Conservation (phyloP, 352 stramenopile species). For the Pythium brassicae region DNA sequence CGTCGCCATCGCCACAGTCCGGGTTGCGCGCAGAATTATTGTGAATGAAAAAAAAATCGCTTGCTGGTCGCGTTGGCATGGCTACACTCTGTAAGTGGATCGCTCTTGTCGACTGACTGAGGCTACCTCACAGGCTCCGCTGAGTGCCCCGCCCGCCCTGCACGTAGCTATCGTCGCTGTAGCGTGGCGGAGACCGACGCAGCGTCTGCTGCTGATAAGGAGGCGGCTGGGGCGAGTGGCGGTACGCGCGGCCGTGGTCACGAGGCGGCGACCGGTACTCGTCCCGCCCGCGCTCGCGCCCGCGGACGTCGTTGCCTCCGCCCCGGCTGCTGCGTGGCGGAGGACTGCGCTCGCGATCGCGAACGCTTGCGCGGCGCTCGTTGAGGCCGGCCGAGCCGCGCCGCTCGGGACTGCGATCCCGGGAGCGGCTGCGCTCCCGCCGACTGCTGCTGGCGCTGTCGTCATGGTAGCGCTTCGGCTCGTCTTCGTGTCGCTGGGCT, state of each 20-base stretch:
- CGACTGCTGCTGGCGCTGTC: neutral
- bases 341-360: slow-evolving; percentile 10
- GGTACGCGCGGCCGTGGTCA: neutral
- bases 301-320: neutral
- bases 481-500: neutral
- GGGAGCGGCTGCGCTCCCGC: slow-evolving; percentile 13
- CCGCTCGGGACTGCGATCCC: slow-evolving; percentile 8
- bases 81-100: neutral
- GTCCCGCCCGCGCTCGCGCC: neutral
- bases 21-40: neutral
- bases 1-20: neutral
- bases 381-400: neutral
- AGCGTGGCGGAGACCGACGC: slow-evolving; percentile 1
- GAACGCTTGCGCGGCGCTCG: slow-evolving; percentile 1
- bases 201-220: neutral
- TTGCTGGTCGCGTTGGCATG: neutral
- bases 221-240: neutral
- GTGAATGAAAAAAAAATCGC: neutral
- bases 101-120: too few species aligned
- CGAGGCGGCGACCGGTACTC: neutral
- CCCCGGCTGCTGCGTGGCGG: slow-evolving; percentile 1
- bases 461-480: slow-evolving; percentile 1
- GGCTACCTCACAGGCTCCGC: neutral
- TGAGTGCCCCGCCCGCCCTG: neutral
- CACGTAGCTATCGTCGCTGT: slow-evolving; percentile 6